Evolutionary conservation across 2,329 filamentous ascomycete species (phyloP).

Genomic region (Epichloe elymi): DNA sequence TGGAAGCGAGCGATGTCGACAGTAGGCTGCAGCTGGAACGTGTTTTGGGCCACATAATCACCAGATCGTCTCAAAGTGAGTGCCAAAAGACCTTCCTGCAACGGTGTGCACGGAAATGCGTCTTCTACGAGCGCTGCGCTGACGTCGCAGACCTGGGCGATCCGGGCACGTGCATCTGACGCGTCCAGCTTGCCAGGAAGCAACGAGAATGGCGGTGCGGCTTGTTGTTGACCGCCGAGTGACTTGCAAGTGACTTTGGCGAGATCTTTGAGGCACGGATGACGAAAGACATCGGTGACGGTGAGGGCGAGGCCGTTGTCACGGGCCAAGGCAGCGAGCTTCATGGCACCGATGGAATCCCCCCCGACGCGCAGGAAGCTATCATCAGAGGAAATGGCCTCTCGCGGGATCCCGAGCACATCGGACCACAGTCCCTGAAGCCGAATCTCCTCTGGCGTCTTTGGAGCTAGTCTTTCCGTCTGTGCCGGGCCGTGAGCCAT

Average conservation of each 20-base stretch:
- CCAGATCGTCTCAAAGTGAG: background rate
- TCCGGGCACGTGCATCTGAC: background rate
- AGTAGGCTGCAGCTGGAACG: background rate
- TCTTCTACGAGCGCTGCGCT: background rate
- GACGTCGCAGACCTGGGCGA: background rate
- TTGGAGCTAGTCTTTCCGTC: background rate
- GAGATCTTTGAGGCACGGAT: slow-evolving; percentile 3
- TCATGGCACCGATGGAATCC: slow-evolving; percentile 13
- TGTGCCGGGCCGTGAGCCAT: background rate
- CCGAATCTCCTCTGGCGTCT: background rate
- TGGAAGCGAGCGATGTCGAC: slow-evolving; percentile 1
- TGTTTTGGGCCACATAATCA: slow-evolving; percentile 1
- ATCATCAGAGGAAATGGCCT: slow-evolving; percentile 4
- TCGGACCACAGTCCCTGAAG: slow-evolving; percentile 7
- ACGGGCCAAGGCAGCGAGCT: slow-evolving; percentile 25
- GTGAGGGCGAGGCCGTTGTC: slow-evolving; percentile 21
- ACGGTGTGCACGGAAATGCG: slow-evolving; percentile 1
- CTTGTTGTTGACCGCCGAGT: background rate
- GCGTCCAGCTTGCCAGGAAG: background rate
- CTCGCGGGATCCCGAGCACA: slow-evolving; percentile 2
- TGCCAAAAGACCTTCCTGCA: slow-evolving; percentile 4
- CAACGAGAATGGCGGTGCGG: background rate
- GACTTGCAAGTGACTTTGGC: background rate
- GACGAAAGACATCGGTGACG: slow-evolving; percentile 25
- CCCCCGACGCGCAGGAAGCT: slow-evolving; percentile 7